Percentiles rank a stretch among this genome's conserved stretches.
These are phyloP conservation scores for Hibiscus syriacus DNA, from an alignment of 345 rosid genomes.

Conservation along the genomic window DNA sequence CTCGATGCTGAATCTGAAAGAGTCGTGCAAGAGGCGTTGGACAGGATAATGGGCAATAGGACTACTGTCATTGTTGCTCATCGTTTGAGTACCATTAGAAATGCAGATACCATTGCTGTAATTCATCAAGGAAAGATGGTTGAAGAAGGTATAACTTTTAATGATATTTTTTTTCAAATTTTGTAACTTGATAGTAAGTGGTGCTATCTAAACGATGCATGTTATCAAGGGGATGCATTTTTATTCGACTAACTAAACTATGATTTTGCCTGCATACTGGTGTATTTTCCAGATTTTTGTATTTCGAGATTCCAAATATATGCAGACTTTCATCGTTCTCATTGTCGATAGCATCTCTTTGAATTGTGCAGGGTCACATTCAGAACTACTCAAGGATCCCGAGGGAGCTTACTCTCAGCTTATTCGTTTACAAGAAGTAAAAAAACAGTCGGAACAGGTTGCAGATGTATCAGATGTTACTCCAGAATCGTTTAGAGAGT, in stretches of 20 bases:
- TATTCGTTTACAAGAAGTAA: conserved; percentile 62
- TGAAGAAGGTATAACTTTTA: conserved; percentile 52
- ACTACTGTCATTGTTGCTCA: conserved; percentile 83
- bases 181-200: background rate
- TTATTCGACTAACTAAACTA: background rate
- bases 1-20: conserved; percentile 85
- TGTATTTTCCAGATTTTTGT: too few species aligned
- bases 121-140: conserved; percentile 72
- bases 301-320: too few species aligned
- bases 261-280: too few species aligned
- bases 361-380: conserved; percentile 48
- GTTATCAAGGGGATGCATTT: background rate
- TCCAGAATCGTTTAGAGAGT: conserved; percentile 28
- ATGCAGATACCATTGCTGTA: conserved; percentile 68
- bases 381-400: conserved; percentile 54
- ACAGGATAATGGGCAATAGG: conserved; percentile 64
- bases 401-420: conserved; percentile 86
- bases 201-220: background rate
- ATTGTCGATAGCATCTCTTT: background rate
- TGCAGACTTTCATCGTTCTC: background rate
- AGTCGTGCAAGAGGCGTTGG: conserved; percentile 75
- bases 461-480: conserved; percentile 28
- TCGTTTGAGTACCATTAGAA: conserved; percentile 68
- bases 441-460: conserved; percentile 30
- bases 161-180: background rate